These are phyloP conservation scores for Debaryomyces tyrocola DNA, from an alignment of 805 yeast genomes.

Conservation along the genomic window DNA sequence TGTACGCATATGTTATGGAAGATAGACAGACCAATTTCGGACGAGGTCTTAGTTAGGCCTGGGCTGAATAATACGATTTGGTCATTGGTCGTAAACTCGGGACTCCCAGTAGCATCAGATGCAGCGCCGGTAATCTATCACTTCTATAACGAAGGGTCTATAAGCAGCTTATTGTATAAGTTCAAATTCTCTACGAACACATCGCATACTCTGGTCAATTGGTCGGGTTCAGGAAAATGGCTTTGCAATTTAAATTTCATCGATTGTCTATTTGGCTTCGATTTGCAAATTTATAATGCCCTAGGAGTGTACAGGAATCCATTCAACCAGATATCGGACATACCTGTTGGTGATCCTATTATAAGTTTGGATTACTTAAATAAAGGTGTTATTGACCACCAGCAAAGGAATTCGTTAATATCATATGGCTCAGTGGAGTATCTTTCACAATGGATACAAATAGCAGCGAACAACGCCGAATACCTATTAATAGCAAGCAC, in stretches of 20 bases:
- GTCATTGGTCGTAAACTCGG: slow-evolving; percentile 29
- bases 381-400: slow-evolving; percentile 12
- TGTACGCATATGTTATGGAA: slow-evolving; percentile 32
- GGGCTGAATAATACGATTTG: slow-evolving; percentile 20
- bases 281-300: slow-evolving; percentile 24
- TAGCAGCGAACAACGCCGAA: slow-evolving; percentile 4
- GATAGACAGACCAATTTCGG: slow-evolving; percentile 31
- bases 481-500: slow-evolving; percentile 9
- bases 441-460: slow-evolving; percentile 6
- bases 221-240: slow-evolving; percentile 40
- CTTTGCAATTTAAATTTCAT: slow-evolving; percentile 22
- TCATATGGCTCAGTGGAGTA: slow-evolving; percentile 8
- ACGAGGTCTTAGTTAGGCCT: slow-evolving; percentile 17
- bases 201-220: slow-evolving; percentile 16
- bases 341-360: slow-evolving; percentile 11
- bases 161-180: slow-evolving; percentile 24
- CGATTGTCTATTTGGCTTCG: slow-evolving; percentile 27
- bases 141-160: slow-evolving; percentile 33
- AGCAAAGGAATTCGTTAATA: neutral
- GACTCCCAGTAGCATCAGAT: slow-evolving; percentile 15
- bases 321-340: slow-evolving; percentile 2
- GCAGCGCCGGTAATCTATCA: slow-evolving; percentile 21
- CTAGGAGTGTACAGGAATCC: slow-evolving; percentile 21
- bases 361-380: slow-evolving; percentile 13
- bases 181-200: slow-evolving; percentile 19